These are phyloP conservation scores for Puya raimondii DNA, from an alignment of 176 grass and related monocot genomes.

Conservation along the genomic window DNA sequence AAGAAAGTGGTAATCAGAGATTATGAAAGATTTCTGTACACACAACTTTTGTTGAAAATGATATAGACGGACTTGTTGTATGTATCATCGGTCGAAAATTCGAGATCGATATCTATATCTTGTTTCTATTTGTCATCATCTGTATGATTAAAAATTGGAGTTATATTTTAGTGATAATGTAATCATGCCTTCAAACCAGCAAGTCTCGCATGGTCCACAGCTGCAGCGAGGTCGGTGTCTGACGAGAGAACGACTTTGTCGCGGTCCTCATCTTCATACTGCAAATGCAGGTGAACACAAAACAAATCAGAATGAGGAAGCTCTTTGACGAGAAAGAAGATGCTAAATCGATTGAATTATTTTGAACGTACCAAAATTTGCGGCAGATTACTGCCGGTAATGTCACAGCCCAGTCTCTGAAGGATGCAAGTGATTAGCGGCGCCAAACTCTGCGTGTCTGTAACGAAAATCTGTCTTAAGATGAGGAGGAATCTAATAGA, in stretches of 20 bases:
- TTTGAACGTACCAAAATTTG: conserved; percentile 43
- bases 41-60: too few relatives aligned
- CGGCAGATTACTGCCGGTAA: conserved; percentile 32
- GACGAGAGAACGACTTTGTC: conserved; percentile 73
- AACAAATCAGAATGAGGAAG: conserved; percentile 7
- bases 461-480: background rate
- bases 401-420: conserved; percentile 41
- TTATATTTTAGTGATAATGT: background rate
- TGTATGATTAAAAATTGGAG: too few relatives aligned
- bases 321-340: background rate
- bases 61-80: too few relatives aligned
- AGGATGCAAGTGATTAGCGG: conserved; percentile 65
- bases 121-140: too few relatives aligned
- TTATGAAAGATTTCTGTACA: background rate
- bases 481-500: background rate
- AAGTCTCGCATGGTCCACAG: conserved; percentile 68
- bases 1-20: background rate
- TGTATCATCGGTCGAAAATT: too few relatives aligned
- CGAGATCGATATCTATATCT: too few relatives aligned
- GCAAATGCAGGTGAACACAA: background rate
- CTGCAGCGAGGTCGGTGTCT: conserved; percentile 55
- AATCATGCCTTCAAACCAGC: conserved; percentile 64
- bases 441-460: conserved; percentile 62
- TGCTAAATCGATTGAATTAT: background rate
- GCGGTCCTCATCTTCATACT: conserved; percentile 82